These are phyloP conservation scores for Epithemia pelagica DNA, from an alignment of 108 stramenopile species.

Conservation along the genomic window DNA sequence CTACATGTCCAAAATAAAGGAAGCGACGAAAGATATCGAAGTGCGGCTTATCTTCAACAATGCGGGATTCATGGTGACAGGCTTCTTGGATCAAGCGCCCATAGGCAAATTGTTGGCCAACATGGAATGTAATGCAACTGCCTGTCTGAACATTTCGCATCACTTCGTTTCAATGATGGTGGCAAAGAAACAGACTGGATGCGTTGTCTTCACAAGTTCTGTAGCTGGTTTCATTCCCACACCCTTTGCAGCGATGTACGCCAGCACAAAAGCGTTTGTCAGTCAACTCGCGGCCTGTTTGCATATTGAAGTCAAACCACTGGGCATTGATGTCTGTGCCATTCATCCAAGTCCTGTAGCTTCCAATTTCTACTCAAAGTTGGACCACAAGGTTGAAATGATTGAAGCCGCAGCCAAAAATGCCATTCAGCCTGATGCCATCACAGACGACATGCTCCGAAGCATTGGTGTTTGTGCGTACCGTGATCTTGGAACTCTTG, in stretches of 20 bases:
- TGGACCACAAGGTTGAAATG: slow-evolving; percentile 89
- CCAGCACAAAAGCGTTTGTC: slow-evolving; percentile 98
- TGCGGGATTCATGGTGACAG: slow-evolving; percentile 98
- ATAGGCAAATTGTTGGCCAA: slow-evolving; percentile 86
- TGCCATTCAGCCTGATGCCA: slow-evolving; percentile 81
- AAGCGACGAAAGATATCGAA: slow-evolving; percentile 84
- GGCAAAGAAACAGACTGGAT: slow-evolving; percentile 69
- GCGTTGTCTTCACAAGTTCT: slow-evolving; percentile 94
- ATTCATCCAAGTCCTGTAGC: slow-evolving; percentile 97
- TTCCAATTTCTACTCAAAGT: slow-evolving; percentile 92
- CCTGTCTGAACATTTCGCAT: slow-evolving; percentile 89
- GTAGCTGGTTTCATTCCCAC: slow-evolving; percentile 97
- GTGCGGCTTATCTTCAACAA: slow-evolving; percentile 94
- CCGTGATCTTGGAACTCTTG: slow-evolving; percentile 84
- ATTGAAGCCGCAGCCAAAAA: slow-evolving; percentile 85
- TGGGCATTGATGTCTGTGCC: slow-evolving; percentile 96
- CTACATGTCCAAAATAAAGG: slow-evolving; percentile 78
- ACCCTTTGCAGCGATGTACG: slow-evolving; percentile 97
- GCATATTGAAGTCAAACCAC: slow-evolving; percentile 77
- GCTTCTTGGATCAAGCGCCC: slow-evolving; percentile 94
- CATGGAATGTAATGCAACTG: slow-evolving; percentile 97
- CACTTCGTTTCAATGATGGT: slow-evolving; percentile 83
- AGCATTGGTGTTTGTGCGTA: slow-evolving; percentile 87
- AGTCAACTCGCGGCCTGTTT: slow-evolving; percentile 78
- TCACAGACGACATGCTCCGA: slow-evolving; percentile 88